Percentiles rank a stretch among this genome's conserved stretches.
Evolutionary conservation across 805 yeast species (phyloP).

Genomic region (Hermanozyma aechmeae): DNA sequence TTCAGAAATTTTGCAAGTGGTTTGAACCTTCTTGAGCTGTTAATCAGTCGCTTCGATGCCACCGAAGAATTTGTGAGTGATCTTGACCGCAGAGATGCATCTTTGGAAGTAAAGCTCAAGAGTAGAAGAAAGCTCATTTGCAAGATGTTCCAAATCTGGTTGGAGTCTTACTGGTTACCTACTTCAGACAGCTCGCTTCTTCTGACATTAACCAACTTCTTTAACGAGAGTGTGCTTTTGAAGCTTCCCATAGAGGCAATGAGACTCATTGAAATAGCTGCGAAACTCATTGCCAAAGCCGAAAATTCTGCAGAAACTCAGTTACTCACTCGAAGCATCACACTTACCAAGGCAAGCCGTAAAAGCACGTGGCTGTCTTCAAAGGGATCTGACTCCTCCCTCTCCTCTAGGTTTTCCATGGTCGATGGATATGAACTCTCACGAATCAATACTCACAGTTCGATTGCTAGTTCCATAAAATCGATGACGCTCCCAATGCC

Average conservation of each 20-base stretch:
- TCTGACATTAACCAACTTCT: constrained; percentile 66
- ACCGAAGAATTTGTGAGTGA: constrained; percentile 18
- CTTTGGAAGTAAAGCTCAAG: constrained; percentile 29
- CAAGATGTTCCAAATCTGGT: constrained; percentile 70
- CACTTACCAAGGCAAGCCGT: constrained; percentile 24
- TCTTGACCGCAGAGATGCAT: constrained; percentile 9
- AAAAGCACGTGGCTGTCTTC: constrained; percentile 20
- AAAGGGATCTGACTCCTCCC: constrained; percentile 12
- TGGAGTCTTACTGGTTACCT: constrained; percentile 83
- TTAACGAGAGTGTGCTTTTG: constrained; percentile 64
- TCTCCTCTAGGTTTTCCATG: constrained; percentile 32
- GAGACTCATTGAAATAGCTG: constrained; percentile 51
- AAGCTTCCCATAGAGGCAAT: constrained; percentile 59
- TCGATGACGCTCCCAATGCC: constrained; percentile 35
- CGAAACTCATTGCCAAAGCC: constrained; percentile 41
- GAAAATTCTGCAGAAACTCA: constrained; percentile 32
- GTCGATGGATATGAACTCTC: constrained; percentile 53
- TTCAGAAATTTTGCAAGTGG: constrained; percentile 66
- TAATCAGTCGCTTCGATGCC: constrained; percentile 54
- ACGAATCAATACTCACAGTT: constrained; percentile 39
- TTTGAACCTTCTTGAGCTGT: constrained; percentile 55
- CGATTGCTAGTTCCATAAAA: constrained; percentile 28
- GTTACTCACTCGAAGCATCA: constrained; percentile 37
- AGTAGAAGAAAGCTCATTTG: constrained; percentile 61
- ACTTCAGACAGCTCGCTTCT: constrained; percentile 49